Base-by-base conservation (phyloP, 2,329 filamentous ascomycete species). In the Magnaporthiopsis incrustans region DNA sequence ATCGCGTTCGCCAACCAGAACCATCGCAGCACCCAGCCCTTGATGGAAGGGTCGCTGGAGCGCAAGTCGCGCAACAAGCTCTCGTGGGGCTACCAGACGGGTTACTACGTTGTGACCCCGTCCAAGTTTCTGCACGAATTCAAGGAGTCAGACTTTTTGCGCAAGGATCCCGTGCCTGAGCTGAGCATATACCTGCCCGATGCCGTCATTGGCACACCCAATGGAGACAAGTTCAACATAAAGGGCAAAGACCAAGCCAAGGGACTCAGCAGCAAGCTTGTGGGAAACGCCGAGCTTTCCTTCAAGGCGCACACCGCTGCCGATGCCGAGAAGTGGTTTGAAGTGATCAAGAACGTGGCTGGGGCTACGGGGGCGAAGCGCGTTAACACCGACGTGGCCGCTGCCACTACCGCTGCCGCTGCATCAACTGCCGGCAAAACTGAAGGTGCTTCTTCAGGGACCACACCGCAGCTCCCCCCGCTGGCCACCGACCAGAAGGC, bases 121-220 rank as follows among this genome's bases (percentile, higher is more conserved):
- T 85, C 90, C 65, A 92, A 91, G 72, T 99, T 89, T 78, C 79
- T 99, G 65, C 95, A 99, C 78, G 93, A 97, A 76, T 99, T 96
- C 82, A 96, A 96, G 78, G 92, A 96, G 72, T 89, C 91, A 73
- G 94, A 98, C 71, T 84, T 87, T 71, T 69, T 82, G 62, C 81
- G 82, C 60, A 78, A 85, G 70, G 91, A 96, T 67, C 91, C 92
- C 12, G 82, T 84, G 64, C 94, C 95, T 0, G 94, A 99, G 74
- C 81, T 95, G 57, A 95, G 90, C 18, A 86, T 99, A 69, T 98
- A 94, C 76, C 86, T 99, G 1, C 93, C 95, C 14, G 95, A 99
- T 70, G 96, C 94, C 70, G 77, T 88, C 59, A 85, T 98, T 65
- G 91, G 92, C 65, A 72, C 78, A 0, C 84, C 85, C 15, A 87